These are phyloP conservation scores for Penicillium sp. DNA, from an alignment of 2,329 filamentous ascomycete species.

Conservation along the genomic window DNA sequence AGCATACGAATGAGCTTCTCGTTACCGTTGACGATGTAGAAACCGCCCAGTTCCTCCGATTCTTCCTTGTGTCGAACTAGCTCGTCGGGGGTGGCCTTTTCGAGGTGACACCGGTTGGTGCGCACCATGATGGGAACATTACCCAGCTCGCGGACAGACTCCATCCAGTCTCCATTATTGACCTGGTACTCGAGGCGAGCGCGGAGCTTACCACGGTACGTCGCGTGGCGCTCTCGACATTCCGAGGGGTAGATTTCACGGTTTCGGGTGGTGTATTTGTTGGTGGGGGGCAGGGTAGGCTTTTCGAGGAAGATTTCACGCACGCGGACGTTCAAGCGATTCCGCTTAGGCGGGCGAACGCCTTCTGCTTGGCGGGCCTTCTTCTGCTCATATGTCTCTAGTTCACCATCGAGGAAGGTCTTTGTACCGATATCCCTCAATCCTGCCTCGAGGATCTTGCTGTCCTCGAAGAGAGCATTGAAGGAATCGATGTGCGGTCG, in stretches of 20 bases:
- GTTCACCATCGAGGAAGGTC: conserved; percentile 71
- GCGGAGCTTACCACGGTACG: conserved; percentile 78
- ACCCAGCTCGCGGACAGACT: conserved; percentile 76
- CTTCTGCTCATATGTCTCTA: conserved; percentile 34
- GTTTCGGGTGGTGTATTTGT: conserved; percentile 70
- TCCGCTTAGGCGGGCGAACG: conserved; percentile 50
- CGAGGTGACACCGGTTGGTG: conserved; percentile 84
- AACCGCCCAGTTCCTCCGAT: conserved; percentile 88
- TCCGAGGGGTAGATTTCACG: conserved; percentile 84
- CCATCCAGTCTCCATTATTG: conserved; percentile 75
- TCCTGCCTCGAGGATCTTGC: conserved; percentile 65
- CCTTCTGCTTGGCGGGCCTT: conserved; percentile 44
- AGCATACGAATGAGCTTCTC: conserved; percentile 94
- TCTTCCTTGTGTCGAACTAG: conserved; percentile 86
- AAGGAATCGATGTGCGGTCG: conserved; percentile 91
- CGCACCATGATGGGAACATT: conserved; percentile 88
- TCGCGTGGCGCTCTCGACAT: conserved; percentile 84
- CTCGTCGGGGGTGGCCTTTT: conserved; percentile 70
- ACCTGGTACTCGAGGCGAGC: conserved; percentile 76
- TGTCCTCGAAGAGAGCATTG: conserved; percentile 72
- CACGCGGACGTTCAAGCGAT: conserved; percentile 67
- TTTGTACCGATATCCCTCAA: conserved; percentile 85
- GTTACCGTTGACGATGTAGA: conserved; percentile 95
- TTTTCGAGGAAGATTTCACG: conserved; percentile 77
- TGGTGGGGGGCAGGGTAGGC: conserved; percentile 65